Evolutionary conservation across 1,284 basidiomycete genomes (phyloP).

Genomic region (Malassezia japonica): DNA sequence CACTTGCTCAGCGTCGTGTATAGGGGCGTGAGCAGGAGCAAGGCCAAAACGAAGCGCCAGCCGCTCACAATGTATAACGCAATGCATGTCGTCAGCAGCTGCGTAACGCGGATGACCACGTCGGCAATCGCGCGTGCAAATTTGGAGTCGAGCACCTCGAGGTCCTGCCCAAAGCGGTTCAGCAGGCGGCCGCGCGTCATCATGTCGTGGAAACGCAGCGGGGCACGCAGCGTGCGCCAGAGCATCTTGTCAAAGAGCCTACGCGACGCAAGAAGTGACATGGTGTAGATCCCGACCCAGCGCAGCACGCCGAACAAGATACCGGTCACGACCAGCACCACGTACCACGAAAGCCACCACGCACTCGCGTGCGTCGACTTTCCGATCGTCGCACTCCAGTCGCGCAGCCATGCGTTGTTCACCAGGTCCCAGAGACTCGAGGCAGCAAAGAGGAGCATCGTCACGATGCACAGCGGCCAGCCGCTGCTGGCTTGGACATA

Average conservation of each 20-base stretch:
- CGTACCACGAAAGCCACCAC: slow-evolving; percentile 16
- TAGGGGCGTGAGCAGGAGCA: slow-evolving; percentile 49
- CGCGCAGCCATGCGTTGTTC: slow-evolving; percentile 17
- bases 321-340: slow-evolving; percentile 22
- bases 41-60: slow-evolving; percentile 49
- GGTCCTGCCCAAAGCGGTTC: slow-evolving; percentile 52
- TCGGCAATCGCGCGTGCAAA: slow-evolving; percentile 15
- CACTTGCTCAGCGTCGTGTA: slow-evolving; percentile 50
- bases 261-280: slow-evolving; percentile 20
- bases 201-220: slow-evolving; percentile 32
- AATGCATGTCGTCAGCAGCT: slow-evolving; percentile 45
- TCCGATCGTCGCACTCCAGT: slow-evolving; percentile 12
- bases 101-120: slow-evolving; percentile 23
- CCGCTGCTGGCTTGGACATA: slow-evolving; percentile 21
- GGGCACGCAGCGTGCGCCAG: slow-evolving; percentile 26
- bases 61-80: slow-evolving; percentile 33
- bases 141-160: slow-evolving; percentile 53
- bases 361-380: background rate
- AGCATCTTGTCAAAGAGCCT: slow-evolving; percentile 31
- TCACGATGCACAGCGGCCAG: slow-evolving; percentile 3
- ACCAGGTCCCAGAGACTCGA: slow-evolving; percentile 19
- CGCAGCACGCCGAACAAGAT: slow-evolving; percentile 41
- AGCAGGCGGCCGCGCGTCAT: slow-evolving; percentile 51
- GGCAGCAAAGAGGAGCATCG: slow-evolving; percentile 11
- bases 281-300: slow-evolving; percentile 13